Percentiles rank a stretch among this genome's conserved stretches.
Evolutionary conservation across 495 filamentous ascomycete genomes (phyloP).

Genomic region (Podospora comata): DNA sequence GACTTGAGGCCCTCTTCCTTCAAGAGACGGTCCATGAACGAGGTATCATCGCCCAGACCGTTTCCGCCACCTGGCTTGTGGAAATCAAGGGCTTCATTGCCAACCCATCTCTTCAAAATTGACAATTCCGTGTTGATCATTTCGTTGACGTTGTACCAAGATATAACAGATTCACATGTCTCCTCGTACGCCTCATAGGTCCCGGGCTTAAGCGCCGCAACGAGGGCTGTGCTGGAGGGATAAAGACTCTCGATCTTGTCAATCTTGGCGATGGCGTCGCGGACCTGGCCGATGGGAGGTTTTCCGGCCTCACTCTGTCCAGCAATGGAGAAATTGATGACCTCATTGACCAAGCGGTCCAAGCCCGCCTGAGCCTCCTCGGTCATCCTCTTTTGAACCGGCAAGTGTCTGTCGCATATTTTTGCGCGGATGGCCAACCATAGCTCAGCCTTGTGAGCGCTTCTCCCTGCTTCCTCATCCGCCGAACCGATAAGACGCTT

Average conservation of each 20-base stretch:
- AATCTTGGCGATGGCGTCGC: constrained; percentile 82
- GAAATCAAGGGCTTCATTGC: constrained; percentile 93
- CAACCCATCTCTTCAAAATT: constrained; percentile 91
- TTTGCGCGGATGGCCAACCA: constrained; percentile 86
- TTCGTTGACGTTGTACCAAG: constrained; percentile 97
- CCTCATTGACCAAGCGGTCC: constrained; percentile 72
- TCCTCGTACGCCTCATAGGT: constrained; percentile 71
- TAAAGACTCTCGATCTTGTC: constrained; percentile 82
- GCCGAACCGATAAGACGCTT: constrained; percentile 82
- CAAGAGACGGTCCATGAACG: constrained; percentile 94
- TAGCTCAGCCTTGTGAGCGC: constrained; percentile 72
- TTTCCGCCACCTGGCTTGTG: constrained; percentile 53
- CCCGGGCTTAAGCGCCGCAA: constrained; percentile 64
- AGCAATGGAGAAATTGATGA: constrained; percentile 89
- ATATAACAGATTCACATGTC: constrained; percentile 80
- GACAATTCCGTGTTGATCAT: constrained; percentile 92
- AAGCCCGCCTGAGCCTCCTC: constrained; percentile 72
- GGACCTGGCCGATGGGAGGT: constrained; percentile 77
- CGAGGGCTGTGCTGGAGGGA: constrained; percentile 71
- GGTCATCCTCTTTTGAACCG: constrained; percentile 76
- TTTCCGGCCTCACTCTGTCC: constrained; percentile 91
- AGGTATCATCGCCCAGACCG: constrained; percentile 79
- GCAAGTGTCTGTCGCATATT: constrained; percentile 75
- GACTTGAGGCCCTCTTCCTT: constrained; percentile 95
- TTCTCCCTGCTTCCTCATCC: constrained; percentile 67